Conservation (phyloP, 2,329 filamentous ascomycete species). For the Beauveria sp. region DNA sequence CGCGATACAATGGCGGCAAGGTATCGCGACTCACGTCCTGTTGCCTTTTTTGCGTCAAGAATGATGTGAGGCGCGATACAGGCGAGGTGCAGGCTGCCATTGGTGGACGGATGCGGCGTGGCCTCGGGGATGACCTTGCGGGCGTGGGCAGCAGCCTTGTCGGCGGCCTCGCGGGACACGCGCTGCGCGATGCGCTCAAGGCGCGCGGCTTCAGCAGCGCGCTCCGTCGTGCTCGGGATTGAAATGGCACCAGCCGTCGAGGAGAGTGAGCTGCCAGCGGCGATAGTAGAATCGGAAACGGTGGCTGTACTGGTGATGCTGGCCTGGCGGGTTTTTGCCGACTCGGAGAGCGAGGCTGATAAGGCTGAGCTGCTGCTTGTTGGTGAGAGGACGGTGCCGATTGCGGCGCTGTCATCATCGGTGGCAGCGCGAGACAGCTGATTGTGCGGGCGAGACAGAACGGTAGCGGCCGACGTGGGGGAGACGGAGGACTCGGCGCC, state of each 20-base stretch:
- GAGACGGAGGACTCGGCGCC: constrained; percentile 18
- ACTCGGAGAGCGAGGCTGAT: constrained; percentile 1
- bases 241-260: constrained; percentile 17
- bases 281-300: constrained; percentile 1
- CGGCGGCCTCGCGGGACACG: constrained; percentile 45
- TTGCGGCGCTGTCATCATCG: background rate
- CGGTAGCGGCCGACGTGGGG: background rate
- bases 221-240: constrained; percentile 39
- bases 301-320: constrained; percentile 12
- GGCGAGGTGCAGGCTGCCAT: constrained; percentile 49
- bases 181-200: constrained; percentile 50
- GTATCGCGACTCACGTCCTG: constrained; percentile 68
- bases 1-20: constrained; percentile 51
- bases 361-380: constrained; percentile 3
- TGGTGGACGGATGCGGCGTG: constrained; percentile 49
- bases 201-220: constrained; percentile 53
- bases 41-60: constrained; percentile 69
- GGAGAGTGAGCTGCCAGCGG: constrained; percentile 7
- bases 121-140: constrained; percentile 40
- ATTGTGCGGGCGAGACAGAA: background rate
- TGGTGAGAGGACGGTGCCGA: constrained; percentile 11
- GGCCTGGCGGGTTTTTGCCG: constrained; percentile 15
- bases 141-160: constrained; percentile 48
- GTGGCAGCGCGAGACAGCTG: background rate
- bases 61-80: constrained; percentile 60